Conservation (phyloP, 2,329 filamentous ascomycete species). For the Hypoxylon sp. region DNA sequence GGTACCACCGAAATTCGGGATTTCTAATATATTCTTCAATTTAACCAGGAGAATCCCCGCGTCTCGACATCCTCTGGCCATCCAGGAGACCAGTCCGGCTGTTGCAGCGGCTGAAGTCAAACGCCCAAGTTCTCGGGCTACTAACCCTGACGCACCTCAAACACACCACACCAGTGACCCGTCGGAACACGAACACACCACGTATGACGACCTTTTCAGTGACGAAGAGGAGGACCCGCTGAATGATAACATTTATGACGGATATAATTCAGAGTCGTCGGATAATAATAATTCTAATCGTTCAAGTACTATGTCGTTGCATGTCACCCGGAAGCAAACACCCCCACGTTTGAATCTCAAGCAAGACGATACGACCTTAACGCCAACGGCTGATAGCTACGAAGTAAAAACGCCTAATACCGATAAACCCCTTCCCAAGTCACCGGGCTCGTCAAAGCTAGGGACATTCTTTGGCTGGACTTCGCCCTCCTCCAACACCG, state of each 20-base stretch:
- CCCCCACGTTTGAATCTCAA: constrained; percentile 63
- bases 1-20: constrained; percentile 7
- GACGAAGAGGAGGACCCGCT: constrained; percentile 50
- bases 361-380: constrained; percentile 51
- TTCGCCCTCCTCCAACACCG: constrained; percentile 57
- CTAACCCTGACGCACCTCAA: constrained; percentile 55
- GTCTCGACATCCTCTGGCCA: constrained; percentile 34
- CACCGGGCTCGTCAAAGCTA: constrained; percentile 60
- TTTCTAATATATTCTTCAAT: constrained; percentile 40
- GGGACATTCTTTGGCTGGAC: constrained; percentile 65
- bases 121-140: constrained; percentile 42
- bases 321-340: constrained; percentile 56
- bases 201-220: constrained; percentile 50
- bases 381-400: constrained; percentile 41
- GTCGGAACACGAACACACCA: constrained; percentile 55
- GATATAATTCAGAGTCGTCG: constrained; percentile 48
- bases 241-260: constrained; percentile 47
- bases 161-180: constrained; percentile 53
- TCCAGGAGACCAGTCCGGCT: constrained; percentile 37
- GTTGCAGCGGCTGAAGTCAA: constrained; percentile 42
- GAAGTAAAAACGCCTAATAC: constrained; percentile 52
- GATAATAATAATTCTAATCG: constrained; percentile 51
- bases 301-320: constrained; percentile 57
- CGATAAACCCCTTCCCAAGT: constrained; percentile 65
- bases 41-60: constrained; percentile 42